These are phyloP conservation scores for Penicillium sp. DNA, from an alignment of 2,329 filamentous ascomycete genomes.

Conservation along the genomic window DNA sequence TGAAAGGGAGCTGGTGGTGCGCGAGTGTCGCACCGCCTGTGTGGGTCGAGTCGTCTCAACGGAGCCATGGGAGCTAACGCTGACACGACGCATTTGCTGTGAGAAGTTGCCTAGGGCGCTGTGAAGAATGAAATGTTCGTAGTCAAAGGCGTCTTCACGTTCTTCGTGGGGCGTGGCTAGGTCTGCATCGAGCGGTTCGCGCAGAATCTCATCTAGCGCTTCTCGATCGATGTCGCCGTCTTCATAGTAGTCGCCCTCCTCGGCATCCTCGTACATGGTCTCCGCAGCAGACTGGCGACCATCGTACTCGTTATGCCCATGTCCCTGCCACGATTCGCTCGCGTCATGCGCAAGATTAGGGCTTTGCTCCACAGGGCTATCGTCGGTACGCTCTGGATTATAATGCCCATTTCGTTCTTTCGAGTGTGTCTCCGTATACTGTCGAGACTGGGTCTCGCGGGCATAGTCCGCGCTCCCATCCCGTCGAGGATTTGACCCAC, in stretches of 20 bases:
- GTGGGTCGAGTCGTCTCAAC: constrained; percentile 56
- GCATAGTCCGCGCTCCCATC: constrained; percentile 43
- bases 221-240: constrained; percentile 67
- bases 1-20: constrained; percentile 64
- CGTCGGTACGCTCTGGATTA: constrained; percentile 13
- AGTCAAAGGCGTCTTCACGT: constrained; percentile 93
- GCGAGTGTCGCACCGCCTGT: constrained; percentile 46
- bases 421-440: constrained; percentile 27
- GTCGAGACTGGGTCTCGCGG: constrained; percentile 26
- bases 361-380: constrained; percentile 15
- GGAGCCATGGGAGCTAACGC: constrained; percentile 54
- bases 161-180: constrained; percentile 80
- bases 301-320: constrained; percentile 31
- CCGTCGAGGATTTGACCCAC: constrained; percentile 44
- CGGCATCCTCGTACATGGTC: constrained; percentile 52
- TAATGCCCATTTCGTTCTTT: constrained; percentile 15
- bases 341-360: constrained; percentile 1
- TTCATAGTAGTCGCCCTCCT: constrained; percentile 46
- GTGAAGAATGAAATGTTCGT: constrained; percentile 93
- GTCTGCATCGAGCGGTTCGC: constrained; percentile 51
- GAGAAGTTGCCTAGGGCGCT: constrained; percentile 77
- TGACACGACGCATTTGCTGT: constrained; percentile 40
- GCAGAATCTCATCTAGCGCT: constrained; percentile 61
- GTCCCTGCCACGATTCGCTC: constrained; percentile 1
- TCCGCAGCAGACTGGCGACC: constrained; percentile 39